Base-by-base conservation (phyloP, 345 rosid genomes). In the Mallotus nudiflorus region DNA sequence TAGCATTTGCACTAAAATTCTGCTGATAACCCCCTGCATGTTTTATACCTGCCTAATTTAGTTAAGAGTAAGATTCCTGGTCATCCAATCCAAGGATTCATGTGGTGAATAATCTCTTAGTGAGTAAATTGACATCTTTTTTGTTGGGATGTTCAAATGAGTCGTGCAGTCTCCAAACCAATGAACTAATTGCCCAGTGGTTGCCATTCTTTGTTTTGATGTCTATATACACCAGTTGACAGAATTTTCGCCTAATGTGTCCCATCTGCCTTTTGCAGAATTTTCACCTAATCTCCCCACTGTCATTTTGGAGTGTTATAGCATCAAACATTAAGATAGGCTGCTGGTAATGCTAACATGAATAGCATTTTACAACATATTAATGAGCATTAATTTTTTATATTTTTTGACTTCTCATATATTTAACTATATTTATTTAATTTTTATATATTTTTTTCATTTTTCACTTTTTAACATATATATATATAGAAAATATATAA, bases 71-170 rank as follows among this genome's bases (percentile, higher is more conserved):
- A 40, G 64, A 19, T 3, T 56, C 29, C 19, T 12, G 29, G 42
- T 13, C 18, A 19, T 19, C 14, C 37, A 57, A 12, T n/a, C n/a
- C n/a, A n/a, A n/a, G 61, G 20, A 40, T 28, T 56, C 9, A 31
- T 40, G 8, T 42, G 44, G 40, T 45, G 22, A 45, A 45, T 3
- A 31, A 57, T 44, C 6, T 35, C 54, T 20, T 16, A 56, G 44
- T 6, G 4, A 35, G 4, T 42, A 10, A 11, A 54, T 58, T 31
- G 10, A 18, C 12, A 9, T 2, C 4, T 59, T 11, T 29, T 31
- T 58, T 58, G 40, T 18, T 29, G 19, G 40, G 40, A 15, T 58
- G 62, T 58, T 35, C 44, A 58, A 29, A 58, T 27, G 60, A 56
- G 3, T 58, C 22, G 3, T 22, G 33, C 14, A 31, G 40, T 31